These are phyloP conservation scores for Neurospora sp. DNA, from an alignment of 495 filamentous ascomycete genomes.

Conservation along the genomic window DNA sequence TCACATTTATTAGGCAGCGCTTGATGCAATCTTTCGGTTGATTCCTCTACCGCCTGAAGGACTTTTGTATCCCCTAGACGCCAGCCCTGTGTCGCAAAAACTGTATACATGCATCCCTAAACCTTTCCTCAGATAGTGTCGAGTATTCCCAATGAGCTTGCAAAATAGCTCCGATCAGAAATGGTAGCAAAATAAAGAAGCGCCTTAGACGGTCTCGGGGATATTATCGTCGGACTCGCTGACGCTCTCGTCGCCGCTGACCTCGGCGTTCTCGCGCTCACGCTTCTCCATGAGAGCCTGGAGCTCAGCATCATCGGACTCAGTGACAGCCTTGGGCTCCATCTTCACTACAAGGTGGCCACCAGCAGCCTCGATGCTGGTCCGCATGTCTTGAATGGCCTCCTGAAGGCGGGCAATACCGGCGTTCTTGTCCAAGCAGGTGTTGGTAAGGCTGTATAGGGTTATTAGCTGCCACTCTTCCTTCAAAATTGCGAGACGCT, in stretches of 20 bases:
- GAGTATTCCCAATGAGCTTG: neutral
- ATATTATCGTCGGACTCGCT: constrained; percentile 82
- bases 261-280: constrained; percentile 93
- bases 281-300: constrained; percentile 98
- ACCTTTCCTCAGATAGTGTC: neutral
- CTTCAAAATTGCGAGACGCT: neutral
- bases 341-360: constrained; percentile 84
- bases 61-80: constrained; percentile 12
- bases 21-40: neutral
- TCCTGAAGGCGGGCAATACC: constrained; percentile 77
- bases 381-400: constrained; percentile 75
- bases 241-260: constrained; percentile 90
- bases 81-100: constrained; percentile 7
- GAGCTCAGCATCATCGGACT: constrained; percentile 93
- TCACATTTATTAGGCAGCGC: neutral
- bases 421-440: constrained; percentile 82
- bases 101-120: neutral
- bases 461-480: neutral
- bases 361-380: constrained; percentile 60
- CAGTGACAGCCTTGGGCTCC: constrained; percentile 97
- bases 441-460: constrained; percentile 55
- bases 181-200: neutral
- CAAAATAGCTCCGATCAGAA: neutral
- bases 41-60: constrained; percentile 9
- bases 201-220: constrained; percentile 34